phyloP scores from a whole-genome alignment of 495 filamentous ascomycete genomes.

The Geoglossum glabrum region DNA sequence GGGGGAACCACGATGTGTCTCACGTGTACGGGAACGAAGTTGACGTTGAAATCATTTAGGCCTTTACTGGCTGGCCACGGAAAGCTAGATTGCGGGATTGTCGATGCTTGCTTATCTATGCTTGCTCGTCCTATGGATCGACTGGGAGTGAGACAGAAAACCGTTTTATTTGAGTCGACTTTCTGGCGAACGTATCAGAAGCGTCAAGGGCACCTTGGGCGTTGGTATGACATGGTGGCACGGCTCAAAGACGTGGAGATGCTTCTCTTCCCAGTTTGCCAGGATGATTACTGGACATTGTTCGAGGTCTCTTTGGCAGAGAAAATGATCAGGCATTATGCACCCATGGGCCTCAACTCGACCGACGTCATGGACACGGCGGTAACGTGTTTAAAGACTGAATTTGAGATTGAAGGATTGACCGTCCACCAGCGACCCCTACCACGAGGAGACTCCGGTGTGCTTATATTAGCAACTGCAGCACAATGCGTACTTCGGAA shows the following conservation, averaged over 20 bases:
- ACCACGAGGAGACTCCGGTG: background rate
- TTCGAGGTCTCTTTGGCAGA: background rate
- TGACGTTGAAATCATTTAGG: background rate
- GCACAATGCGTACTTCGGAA: background rate
- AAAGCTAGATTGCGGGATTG: background rate
- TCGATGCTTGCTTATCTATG: background rate
- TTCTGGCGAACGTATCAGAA: background rate
- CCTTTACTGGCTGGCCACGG: background rate
- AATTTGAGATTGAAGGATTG: background rate
- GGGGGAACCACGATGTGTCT: background rate
- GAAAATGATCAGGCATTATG: background rate
- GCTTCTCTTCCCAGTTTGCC: background rate
- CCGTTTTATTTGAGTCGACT: background rate
- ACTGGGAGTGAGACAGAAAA: background rate
- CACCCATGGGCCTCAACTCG: background rate
- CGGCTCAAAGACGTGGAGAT: background rate
- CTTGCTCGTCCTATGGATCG: background rate
- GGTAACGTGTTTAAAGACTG: background rate
- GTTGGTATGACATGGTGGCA: background rate
- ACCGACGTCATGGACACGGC: background rate
- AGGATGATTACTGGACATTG: background rate
- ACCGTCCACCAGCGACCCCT: background rate
- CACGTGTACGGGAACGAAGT: background rate
- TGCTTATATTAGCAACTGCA: background rate
- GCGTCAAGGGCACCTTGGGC: background rate